A percentile compares a stretch with the other conserved stretches of the same genome.
Conservation (phyloP, 805 yeast species). For the Candida ipomoeae region DNA sequence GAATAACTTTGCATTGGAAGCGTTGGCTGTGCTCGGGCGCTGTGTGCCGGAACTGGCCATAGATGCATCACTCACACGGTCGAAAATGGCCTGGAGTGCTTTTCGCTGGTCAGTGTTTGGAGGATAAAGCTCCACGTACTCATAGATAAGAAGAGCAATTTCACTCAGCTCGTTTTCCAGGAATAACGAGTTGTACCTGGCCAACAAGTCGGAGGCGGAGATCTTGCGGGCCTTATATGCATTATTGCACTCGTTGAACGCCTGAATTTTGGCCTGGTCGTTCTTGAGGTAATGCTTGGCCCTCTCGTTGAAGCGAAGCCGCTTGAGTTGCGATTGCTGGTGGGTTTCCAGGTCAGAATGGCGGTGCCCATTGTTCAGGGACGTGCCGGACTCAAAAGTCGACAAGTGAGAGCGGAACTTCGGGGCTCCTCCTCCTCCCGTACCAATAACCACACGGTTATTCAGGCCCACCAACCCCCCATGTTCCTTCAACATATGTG, state of each 20-base stretch:
- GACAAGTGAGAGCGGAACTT: slow-evolving; percentile 60
- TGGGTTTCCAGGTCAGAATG: no score
- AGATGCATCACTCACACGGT: slow-evolving; percentile 11
- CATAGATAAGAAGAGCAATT: slow-evolving; percentile 52
- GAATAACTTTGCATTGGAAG: slow-evolving; percentile 31
- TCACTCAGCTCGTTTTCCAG: slow-evolving; percentile 41
- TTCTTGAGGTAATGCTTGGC: slow-evolving; percentile 75
- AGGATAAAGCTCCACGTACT: slow-evolving; percentile 55
- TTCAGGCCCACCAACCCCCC: slow-evolving; percentile 49
- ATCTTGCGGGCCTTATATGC: slow-evolving; percentile 44
- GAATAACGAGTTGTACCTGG: slow-evolving; percentile 48
- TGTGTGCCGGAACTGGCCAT: slow-evolving; percentile 20
- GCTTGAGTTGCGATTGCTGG: slow-evolving; percentile 42
- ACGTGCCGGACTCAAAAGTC: slow-evolving; percentile 39
- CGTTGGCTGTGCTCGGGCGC: slow-evolving; percentile 1
- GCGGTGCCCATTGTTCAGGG: slow-evolving; percentile 4
- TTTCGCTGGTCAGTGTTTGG: slow-evolving; percentile 41
- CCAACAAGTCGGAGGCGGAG: slow-evolving; percentile 45
- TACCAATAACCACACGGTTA: slow-evolving; percentile 39
- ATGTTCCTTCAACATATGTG: slow-evolving; percentile 85
- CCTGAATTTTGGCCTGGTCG: slow-evolving; percentile 40
- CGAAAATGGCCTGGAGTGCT: slow-evolving; percentile 29
- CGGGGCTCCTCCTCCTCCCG: slow-evolving; percentile 22
- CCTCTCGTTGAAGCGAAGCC: slow-evolving; percentile 70
- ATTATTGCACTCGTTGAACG: slow-evolving; percentile 48